Base-by-base conservation (phyloP, 2,329 filamentous ascomycete genomes). In the Graphiopsis chlorocephala region DNA sequence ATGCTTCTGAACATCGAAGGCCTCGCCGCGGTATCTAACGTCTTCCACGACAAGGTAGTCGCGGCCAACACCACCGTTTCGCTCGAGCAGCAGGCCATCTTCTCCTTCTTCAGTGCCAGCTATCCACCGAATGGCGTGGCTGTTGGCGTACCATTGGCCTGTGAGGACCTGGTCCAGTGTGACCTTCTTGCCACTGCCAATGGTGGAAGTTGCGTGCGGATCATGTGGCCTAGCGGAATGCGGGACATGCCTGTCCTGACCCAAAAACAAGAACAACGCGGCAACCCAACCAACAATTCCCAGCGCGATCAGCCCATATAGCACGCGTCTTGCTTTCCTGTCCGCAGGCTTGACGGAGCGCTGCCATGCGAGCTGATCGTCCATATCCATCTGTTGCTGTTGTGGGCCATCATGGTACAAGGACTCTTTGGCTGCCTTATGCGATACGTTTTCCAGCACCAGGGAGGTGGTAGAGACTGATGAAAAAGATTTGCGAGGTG, bases 1-100 rank as follows among this genome's bases (percentile, higher is more conserved):
- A 50, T 81, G 78, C 6, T 81, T 77, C 3, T 79, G 78, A 2
- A 74, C 75, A 3, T 78, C 75, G 8, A 78, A 74, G 17, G 73
- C 74, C 53, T 83, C 81, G 58, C 73, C 75, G 64, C 83, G 80
- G 58, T 83, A 84, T 64, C 88, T 86, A 61, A 99, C 89, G 76
- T 98, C 92, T 75, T 97, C 90, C 0, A 97, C 91, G 1, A 95
- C 86, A 62, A 99, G 80, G 72, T 90, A 98, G 65, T 89, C 88
- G 71, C 91, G 88, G 5, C 84, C 87, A 0, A 76, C 73, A n/a
- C 71, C 72, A 0, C 83, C 85, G 59, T 83, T 87, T 72, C 86
- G 84, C 77, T 97, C 90, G 23, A 99, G 84, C 69, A 99, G 77
- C 65, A 98, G 77, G 1, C 95, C 95, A 74, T 99, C 95, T 74